phyloP scores from a whole-genome alignment of 2,329 filamentous ascomycete species.

The Rasamsonia emersonii region DNA sequence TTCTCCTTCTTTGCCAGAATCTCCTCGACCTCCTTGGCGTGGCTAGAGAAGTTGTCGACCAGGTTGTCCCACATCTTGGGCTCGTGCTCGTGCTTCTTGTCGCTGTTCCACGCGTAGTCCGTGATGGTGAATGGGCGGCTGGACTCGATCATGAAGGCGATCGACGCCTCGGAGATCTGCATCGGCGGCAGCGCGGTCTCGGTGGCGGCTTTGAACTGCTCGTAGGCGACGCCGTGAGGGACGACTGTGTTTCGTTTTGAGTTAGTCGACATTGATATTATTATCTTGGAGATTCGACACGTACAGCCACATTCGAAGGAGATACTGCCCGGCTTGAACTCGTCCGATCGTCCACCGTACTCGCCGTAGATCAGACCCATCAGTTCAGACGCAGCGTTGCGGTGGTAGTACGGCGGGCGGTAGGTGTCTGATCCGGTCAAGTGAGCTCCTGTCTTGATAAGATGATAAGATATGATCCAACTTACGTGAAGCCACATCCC shows the following conservation, averaged over 20 bases:
- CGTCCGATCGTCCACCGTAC: conserved; percentile 26
- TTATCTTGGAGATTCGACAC: conserved; percentile 4
- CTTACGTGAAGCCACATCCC: conserved; percentile 31
- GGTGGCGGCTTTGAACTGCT: conserved; percentile 24
- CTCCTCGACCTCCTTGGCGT: conserved; percentile 40
- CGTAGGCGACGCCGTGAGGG: conserved; percentile 27
- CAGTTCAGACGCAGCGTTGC: conserved; percentile 31
- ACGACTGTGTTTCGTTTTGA: conserved; percentile 17
- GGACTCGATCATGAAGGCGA: conserved; percentile 30
- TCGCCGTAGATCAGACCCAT: conserved; percentile 31
- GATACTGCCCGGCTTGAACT: conserved; percentile 25
- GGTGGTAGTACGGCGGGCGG: conserved; percentile 35
- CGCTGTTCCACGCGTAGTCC: conserved; percentile 26
- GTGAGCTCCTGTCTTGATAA: neutral
- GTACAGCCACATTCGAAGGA: conserved; percentile 28
- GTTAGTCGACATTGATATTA: neutral
- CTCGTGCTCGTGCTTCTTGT: conserved; percentile 38
- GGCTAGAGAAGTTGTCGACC: conserved; percentile 44
- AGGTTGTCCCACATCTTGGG: conserved; percentile 48
- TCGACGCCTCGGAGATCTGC: conserved; percentile 24
- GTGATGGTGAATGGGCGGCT: conserved; percentile 27
- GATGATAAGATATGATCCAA: conserved; percentile 5
- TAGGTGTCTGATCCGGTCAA: conserved; percentile 22
- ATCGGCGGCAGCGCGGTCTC: conserved; percentile 18
- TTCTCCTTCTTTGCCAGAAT: conserved; percentile 28